Evolutionary conservation across 2,329 filamentous ascomycete species (phyloP).

Genomic region (Boeremia exigua): DNA sequence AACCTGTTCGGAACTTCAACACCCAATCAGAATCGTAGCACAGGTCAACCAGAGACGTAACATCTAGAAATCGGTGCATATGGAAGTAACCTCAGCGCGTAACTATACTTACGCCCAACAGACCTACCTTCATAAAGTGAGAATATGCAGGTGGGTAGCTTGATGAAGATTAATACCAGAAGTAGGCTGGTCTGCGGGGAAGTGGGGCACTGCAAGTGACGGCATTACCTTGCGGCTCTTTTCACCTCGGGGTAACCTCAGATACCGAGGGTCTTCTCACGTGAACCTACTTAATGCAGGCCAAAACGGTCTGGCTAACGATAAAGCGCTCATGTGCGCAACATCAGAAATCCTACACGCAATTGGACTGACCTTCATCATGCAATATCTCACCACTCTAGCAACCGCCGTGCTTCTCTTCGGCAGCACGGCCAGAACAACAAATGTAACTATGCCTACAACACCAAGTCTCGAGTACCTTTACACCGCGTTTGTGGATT

Average conservation of each 20-base stretch:
- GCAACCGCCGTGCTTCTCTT: not conserved
- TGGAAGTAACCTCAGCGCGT: too few relatives aligned
- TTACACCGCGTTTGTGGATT: conserved; percentile 36
- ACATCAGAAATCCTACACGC: too few relatives aligned
- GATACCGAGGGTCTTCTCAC: not conserved
- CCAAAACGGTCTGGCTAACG: not conserved
- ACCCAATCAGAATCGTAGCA: too few relatives aligned
- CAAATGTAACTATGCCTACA: not conserved
- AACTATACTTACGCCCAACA: too few relatives aligned
- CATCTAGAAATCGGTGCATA: too few relatives aligned
- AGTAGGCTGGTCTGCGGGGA: too few relatives aligned
- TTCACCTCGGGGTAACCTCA: not conserved
- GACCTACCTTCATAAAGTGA: too few relatives aligned
- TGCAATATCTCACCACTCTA: not conserved
- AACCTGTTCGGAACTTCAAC: too few relatives aligned
- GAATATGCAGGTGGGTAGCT: too few relatives aligned
- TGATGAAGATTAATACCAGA: too few relatives aligned
- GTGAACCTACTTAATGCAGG: not conserved
- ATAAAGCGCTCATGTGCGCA: not conserved
- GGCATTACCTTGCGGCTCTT: not conserved
- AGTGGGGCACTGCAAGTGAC: not conserved
- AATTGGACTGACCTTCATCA: not conserved
- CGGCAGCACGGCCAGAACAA: not conserved
- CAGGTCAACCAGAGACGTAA: too few relatives aligned
- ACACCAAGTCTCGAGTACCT: conserved; percentile 33